phyloP scores from a whole-genome alignment of 768 basidiomycete species.

The Rhodotorula paludigena region DNA sequence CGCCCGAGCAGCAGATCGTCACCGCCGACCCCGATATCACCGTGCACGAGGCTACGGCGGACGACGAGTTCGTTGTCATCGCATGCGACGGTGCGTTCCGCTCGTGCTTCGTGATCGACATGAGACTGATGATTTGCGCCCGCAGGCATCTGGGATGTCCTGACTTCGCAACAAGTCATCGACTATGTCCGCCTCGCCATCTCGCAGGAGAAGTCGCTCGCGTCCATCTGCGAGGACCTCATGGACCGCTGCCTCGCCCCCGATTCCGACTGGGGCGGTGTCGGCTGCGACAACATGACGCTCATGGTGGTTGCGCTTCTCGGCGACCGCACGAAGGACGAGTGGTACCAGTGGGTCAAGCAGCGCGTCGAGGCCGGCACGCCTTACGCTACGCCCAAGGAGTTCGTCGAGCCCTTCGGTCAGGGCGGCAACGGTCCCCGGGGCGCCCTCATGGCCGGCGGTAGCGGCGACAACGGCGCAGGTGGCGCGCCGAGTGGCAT shows the following conservation, averaged over 20 bases:
- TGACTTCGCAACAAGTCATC: constrained; percentile 85
- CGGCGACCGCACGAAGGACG: constrained; percentile 76
- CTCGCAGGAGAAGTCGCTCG: constrained; percentile 68
- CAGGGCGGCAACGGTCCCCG: constrained; percentile 31
- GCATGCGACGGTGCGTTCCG: constrained; percentile 81
- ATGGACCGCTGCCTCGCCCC: constrained; percentile 92
- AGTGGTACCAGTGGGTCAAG: constrained; percentile 86
- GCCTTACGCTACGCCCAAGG: constrained; percentile 71
- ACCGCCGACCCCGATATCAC: constrained; percentile 90
- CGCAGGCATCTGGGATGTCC: constrained; percentile 95
- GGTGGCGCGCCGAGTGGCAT: constrained; percentile 6
- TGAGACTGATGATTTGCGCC: background rate
- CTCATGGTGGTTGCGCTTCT: constrained; percentile 82
- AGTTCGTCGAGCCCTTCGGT: constrained; percentile 62
- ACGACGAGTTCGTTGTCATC: constrained; percentile 93
- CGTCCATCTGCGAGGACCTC: constrained; percentile 80
- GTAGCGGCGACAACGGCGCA: background rate
- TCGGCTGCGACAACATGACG: constrained; percentile 99
- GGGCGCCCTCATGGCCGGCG: constrained; percentile 32
- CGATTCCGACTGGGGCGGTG: constrained; percentile 83
- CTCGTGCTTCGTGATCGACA: background rate
- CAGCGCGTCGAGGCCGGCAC: constrained; percentile 70
- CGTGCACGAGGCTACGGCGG: constrained; percentile 69
- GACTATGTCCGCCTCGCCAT: constrained; percentile 79
- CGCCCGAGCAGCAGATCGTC: constrained; percentile 86